These are phyloP conservation scores for Pestalotiopsis fici DNA, from an alignment of 2,329 filamentous ascomycete genomes.

Conservation along the genomic window DNA sequence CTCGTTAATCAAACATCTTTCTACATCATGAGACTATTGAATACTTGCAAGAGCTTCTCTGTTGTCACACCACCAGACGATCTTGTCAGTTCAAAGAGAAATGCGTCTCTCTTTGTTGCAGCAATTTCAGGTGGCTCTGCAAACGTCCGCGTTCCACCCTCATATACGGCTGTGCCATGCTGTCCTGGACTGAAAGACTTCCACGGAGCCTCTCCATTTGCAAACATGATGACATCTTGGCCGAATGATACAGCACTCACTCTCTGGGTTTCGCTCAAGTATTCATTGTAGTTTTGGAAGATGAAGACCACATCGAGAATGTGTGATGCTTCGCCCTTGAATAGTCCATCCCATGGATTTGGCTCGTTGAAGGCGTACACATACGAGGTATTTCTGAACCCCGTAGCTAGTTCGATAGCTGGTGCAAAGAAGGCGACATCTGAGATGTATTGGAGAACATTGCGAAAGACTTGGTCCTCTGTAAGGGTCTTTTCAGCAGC, in stretches of 20 bases:
- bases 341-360: not conserved
- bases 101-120: not conserved
- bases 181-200: not conserved
- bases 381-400: not conserved
- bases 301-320: not conserved
- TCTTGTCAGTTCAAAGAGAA: not conserved
- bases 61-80: not conserved
- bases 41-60: not conserved
- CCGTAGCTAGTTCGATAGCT: not conserved
- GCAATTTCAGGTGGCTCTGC: not conserved
- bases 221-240: not conserved
- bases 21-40: not conserved
- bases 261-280: not conserved
- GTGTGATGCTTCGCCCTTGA: slow-evolving; percentile 1
- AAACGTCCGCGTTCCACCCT: not conserved
- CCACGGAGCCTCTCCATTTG: not conserved
- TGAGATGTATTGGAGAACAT: not conserved
- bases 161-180: not conserved
- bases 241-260: not conserved
- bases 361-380: not conserved
- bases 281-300: not conserved
- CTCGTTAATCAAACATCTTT: no score
- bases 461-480: not conserved
- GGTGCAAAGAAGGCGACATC: not conserved
- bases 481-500: not conserved